Evolutionary conservation across 2,329 filamentous ascomycete genomes (phyloP), one percentile per base, ranked within the genome.

Genomic region (Tolypocladium endophyticum): DNA sequence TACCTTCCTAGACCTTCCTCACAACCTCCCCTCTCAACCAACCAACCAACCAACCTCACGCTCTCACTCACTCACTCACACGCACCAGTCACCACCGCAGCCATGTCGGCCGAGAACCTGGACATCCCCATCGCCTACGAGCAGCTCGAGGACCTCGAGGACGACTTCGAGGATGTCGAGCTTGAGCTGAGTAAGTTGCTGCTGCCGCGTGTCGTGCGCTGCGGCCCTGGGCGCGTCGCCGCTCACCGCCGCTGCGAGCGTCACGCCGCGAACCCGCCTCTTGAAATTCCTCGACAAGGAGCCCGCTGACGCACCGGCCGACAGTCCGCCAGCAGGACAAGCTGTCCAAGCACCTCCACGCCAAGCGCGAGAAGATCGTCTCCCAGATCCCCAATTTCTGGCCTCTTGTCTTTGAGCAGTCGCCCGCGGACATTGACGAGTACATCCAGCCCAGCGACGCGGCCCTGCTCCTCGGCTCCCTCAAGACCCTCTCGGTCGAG

Each of bases 331-430:
- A 88, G 69, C 87, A 92, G 73, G 82, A 87, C 66, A 76, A 81
- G 64, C 80, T 92, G 67, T 83, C 84, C 68, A 78, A 80, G 62
- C 81, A 87, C 53, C 82, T 96, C 62, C 96, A 91, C 79, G 80
- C 83, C 68, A 89, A 89, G 76, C 90, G 93, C 71, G 80, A 84
- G 65, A 81, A 84, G 67, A 75, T 91, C 64, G 79, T 94, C 64
- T 74, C 82, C 64, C 80, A 87, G 70, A 92, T 97, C 70, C 84
- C 86, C 67, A 86, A 90, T 77, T 99, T 97, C 84, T 97, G 94
- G 94, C 81, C 90, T n/a, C 84, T 95, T 61, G 92, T 97, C 60
- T 82, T 97, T 72, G 90, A 96, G 78, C 88, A 92, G 76, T 87
- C 89, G 3, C 92, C 92, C 2, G 81, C 83, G 55, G 91, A 96